Conservation (phyloP, 116 monocot species). For the Cymodocea nodosa region DNA sequence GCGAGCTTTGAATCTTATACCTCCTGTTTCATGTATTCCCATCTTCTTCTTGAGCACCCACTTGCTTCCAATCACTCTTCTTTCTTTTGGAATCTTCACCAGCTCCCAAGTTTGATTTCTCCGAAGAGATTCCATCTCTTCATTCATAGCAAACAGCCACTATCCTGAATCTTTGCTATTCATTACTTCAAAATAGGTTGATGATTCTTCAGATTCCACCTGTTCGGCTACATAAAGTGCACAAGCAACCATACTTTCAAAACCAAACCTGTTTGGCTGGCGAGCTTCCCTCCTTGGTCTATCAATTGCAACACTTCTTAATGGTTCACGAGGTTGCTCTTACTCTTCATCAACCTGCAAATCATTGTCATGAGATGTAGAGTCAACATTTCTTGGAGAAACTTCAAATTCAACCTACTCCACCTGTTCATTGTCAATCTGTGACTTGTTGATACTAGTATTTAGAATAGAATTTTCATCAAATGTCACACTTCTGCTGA, state of each 20-base stretch:
- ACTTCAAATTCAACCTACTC: not conserved
- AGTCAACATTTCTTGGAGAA: not conserved
- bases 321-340: no score
- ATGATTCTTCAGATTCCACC: no score
- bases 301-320: no score
- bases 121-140: constrained; percentile 9
- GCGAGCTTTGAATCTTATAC: not conserved
- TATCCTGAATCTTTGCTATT: no score
- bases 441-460: not conserved
- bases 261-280: no score
- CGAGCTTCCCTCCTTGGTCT: no score
- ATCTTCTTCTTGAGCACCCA: constrained; percentile 6
- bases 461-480: constrained; percentile 4
- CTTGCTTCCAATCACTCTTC: constrained; percentile 1
- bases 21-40: not conserved
- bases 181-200: no score
- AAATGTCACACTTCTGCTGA: constrained; percentile 9
- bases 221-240: no score
- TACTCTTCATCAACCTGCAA: no score
- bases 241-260: no score
- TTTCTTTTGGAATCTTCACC: not conserved
- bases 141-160: not conserved
- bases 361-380: no score
- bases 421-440: not conserved
- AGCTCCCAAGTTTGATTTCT: constrained; percentile 3